Evolutionary conservation across 306 rosid genomes (phyloP).

Genomic region (Castanea sativa): DNA sequence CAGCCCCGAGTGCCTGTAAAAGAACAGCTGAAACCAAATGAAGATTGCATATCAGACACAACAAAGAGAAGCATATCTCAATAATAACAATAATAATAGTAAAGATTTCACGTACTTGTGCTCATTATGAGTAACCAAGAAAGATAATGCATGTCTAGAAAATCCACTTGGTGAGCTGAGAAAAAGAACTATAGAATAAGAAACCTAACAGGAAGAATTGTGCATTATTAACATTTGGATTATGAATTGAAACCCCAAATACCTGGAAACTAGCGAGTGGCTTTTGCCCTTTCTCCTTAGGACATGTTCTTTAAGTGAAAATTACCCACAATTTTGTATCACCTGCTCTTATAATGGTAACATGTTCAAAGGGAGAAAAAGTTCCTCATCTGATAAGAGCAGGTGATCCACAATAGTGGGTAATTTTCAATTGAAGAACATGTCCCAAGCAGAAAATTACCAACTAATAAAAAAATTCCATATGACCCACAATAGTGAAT

Average conservation of each 20-base stretch:
- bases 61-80: neutral
- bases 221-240: too few species aligned
- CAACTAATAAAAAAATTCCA: too few species aligned
- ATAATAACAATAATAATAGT: too few species aligned
- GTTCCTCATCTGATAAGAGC: neutral
- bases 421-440: too few species aligned
- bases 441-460: too few species aligned
- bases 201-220: too few species aligned
- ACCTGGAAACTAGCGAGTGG: too few species aligned
- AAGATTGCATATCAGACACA: neutral
- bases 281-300: too few species aligned
- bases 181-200: neutral
- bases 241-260: too few species aligned
- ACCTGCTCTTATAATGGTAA: neutral
- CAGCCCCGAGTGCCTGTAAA: slow-evolving; percentile 34
- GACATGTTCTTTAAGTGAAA: too few species aligned
- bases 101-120: slow-evolving; percentile 11
- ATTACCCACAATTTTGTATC: neutral
- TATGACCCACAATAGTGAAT: too few species aligned
- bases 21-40: slow-evolving; percentile 46
- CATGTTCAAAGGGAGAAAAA: neutral
- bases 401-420: neutral
- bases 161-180: neutral
- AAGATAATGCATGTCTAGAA: neutral
- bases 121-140: neutral